Conservation (phyloP, 768 basidiomycete species). For the Leccinum subgranulosum region DNA sequence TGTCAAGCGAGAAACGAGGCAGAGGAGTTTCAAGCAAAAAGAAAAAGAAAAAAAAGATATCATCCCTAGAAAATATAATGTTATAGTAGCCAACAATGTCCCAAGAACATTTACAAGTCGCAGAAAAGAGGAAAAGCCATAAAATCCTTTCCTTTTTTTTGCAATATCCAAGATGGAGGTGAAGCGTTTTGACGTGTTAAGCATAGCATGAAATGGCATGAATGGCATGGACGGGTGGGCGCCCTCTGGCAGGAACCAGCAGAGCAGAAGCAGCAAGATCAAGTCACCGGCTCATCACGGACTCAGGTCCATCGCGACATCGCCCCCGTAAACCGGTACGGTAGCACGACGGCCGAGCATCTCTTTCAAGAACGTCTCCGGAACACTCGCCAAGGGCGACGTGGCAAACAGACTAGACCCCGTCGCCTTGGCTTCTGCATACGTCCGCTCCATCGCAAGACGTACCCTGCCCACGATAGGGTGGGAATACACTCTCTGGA, state of each 20-base stretch:
- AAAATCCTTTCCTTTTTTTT: conserved; percentile 5
- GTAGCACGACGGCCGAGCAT: conserved; percentile 41
- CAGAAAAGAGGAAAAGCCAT: conserved; percentile 10
- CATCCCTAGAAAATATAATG: conserved; percentile 33
- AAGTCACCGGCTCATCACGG: conserved; percentile 22
- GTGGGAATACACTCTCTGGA: conserved; percentile 57
- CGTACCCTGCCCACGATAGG: conserved; percentile 64
- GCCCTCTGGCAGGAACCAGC: not conserved
- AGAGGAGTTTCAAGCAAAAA: conserved; percentile 21
- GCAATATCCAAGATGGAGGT: conserved; percentile 20
- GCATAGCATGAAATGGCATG: not conserved
- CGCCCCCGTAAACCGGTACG: conserved; percentile 14
- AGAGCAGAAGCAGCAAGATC: conserved; percentile 1
- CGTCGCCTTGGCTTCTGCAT: conserved; percentile 35
- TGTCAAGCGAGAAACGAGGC: conserved; percentile 6
- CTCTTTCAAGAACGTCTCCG: conserved; percentile 60
- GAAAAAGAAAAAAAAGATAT: conserved; percentile 16
- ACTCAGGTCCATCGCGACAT: conserved; percentile 40
- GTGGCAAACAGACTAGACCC: conserved; percentile 46
- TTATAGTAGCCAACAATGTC: conserved; percentile 34
- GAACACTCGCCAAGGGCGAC: conserved; percentile 62
- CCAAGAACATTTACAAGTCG: conserved; percentile 32
- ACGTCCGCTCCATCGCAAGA: conserved; percentile 55
- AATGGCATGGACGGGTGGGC: not conserved
- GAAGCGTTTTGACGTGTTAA: not conserved